Percentiles rank a stretch among this genome's conserved stretches.
phyloP scores from a whole-genome alignment of 1,139 yeast species.

The Geotrichum klebahnii region DNA sequence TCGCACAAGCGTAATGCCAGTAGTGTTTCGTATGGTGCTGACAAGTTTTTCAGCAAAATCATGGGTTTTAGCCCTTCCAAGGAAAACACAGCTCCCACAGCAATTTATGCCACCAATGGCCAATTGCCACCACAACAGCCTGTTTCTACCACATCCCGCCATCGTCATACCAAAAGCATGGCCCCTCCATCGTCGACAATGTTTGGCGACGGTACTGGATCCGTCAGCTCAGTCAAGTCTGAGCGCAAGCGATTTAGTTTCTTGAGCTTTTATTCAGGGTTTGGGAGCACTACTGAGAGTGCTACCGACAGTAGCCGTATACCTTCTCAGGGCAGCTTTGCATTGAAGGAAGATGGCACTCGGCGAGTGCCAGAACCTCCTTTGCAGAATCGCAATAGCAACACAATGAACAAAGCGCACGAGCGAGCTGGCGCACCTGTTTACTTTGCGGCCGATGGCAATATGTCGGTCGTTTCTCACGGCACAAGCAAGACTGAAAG shows the following conservation, averaged over 20 bases:
- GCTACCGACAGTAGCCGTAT: neutral
- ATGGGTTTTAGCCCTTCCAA: constrained; percentile 26
- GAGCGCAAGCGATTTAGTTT: constrained; percentile 33
- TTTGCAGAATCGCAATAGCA: constrained; percentile 22
- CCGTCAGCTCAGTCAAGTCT: constrained; percentile 11
- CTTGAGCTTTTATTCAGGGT: constrained; percentile 26
- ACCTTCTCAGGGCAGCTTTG: constrained; percentile 15
- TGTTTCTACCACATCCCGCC: constrained; percentile 5
- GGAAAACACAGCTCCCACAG: constrained; percentile 6
- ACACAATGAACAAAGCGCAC: constrained; percentile 28
- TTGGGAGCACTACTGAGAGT: constrained; percentile 6
- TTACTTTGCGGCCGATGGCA: neutral
- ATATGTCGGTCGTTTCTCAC: constrained; percentile 10
- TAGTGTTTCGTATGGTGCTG: constrained; percentile 34
- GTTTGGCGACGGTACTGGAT: constrained; percentile 10
- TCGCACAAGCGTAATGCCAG: constrained; percentile 24
- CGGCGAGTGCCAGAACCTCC: constrained; percentile 28
- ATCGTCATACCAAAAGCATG: constrained; percentile 19
- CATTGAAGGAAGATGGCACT: neutral
- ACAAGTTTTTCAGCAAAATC: constrained; percentile 31
- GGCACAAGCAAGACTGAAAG: constrained; percentile 19
- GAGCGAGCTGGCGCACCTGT: constrained; percentile 20
- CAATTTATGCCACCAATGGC: constrained; percentile 7
- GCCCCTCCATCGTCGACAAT: constrained; percentile 2
- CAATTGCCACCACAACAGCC: constrained; percentile 15